A percentile compares a stretch with the other conserved stretches of the same genome.
Conservation (phyloP, 2,329 filamentous ascomycete species). For the Aspergillus vadensis region DNA sequence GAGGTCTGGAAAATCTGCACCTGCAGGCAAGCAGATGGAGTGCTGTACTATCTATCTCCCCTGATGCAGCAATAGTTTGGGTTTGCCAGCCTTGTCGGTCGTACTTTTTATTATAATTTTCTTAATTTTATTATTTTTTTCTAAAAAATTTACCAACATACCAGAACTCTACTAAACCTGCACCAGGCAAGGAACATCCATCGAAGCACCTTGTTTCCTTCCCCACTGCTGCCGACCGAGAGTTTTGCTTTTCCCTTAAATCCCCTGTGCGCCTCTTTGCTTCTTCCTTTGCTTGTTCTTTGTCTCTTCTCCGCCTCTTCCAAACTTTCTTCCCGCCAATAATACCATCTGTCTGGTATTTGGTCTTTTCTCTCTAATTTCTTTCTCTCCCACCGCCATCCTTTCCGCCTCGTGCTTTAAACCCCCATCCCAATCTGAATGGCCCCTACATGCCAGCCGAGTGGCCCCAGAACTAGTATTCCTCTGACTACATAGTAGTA, state of each 20-base stretch:
- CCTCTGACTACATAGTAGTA: neutral
- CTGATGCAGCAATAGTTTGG: neutral
- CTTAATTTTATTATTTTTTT: too few species aligned
- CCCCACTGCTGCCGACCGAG: neutral
- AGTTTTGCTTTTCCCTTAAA: neutral
- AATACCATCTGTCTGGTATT: neutral
- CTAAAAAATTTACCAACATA: neutral
- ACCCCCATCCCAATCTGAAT: neutral
- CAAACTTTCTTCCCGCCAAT: neutral
- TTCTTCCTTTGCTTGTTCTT: neutral
- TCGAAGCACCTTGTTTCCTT: slow-evolving; percentile 5
- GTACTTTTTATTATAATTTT: too few species aligned
- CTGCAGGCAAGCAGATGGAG: neutral
- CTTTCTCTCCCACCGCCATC: neutral
- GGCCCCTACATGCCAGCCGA: neutral
- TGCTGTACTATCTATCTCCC: neutral
- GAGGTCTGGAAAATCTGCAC: neutral
- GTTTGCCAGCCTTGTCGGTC: neutral
- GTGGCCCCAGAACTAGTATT: neutral
- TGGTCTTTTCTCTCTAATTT: neutral
- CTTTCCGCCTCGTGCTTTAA: neutral
- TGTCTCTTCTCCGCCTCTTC: neutral
- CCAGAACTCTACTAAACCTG: neutral
- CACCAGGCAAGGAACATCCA: slow-evolving; percentile 6
- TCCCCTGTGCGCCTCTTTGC: neutral